Base-by-base conservation (phyloP, 1,139 yeast genomes). In the Geotrichum carabidarum region DNA sequence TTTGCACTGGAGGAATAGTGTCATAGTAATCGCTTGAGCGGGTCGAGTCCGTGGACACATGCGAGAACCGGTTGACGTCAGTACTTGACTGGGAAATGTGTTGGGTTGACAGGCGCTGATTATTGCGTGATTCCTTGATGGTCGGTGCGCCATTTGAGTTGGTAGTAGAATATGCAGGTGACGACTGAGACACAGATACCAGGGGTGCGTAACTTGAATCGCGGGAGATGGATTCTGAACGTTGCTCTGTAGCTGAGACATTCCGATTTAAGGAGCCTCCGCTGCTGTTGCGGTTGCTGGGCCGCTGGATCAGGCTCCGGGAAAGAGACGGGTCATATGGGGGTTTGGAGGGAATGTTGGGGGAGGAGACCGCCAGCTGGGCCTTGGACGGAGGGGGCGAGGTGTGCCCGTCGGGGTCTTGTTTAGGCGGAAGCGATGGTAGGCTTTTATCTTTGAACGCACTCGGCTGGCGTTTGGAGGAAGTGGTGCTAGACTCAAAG, bases 361-460 rank as follows among this genome's bases (percentile, higher is more conserved):
- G 55, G 15, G 53, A 49, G 4, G 56, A 50, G 4, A 48, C 44
- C 11, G 31, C 30, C 30, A 15, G 27, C 31, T n/a, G 11, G 12
- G 27, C 5, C 27, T 34, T 32, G 32, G 45, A 18, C 4, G 48
- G 50, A 11, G 51, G 48, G 9, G 54, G 46, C 11, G 45, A 46
- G 2, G 44, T 17, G 14, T 37, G 50, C 8, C 46, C 48, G 11
- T 46, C 52, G 4, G 38, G 44, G 32, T 46, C 45, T 9, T 54
- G 40, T 27, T 40, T 48, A 8, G 53, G 47, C 4, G 69, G 68
- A 15, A 67, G 59, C 4, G 68, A 62, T 8, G 70, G 70, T 40
- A 67, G 59, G 17, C 61, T 55, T 55, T 67, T 67, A 44, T 67
- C 68, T 44, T 62, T 58, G 44, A 54, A 55, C 8, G 54, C 31